Evolutionary conservation across 2,329 filamentous ascomycete species (phyloP).

Genomic region (Pseudogymnoascus sp.): DNA sequence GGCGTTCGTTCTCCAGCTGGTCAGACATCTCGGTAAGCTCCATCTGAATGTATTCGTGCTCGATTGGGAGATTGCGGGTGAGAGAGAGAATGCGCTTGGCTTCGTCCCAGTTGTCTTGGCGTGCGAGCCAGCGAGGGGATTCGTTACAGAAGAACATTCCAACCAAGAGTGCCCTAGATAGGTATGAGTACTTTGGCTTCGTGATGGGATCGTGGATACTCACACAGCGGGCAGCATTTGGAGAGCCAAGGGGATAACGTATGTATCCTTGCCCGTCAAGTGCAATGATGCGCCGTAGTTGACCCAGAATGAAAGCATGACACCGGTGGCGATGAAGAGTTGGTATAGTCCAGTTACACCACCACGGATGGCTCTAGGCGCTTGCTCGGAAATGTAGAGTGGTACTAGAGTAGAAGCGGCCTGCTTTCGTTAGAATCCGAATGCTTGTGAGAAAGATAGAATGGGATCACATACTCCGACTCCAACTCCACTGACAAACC

Average conservation of each 20-base stretch:
- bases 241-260: slow-evolving; percentile 55
- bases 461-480: slow-evolving; percentile 26
- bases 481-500: slow-evolving; percentile 45
- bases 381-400: slow-evolving; percentile 43
- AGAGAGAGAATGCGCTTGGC: slow-evolving; percentile 48
- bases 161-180: slow-evolving; percentile 39
- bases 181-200: neutral
- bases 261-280: slow-evolving; percentile 42
- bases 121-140: slow-evolving; percentile 61
- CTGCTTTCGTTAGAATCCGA: slow-evolving; percentile 42
- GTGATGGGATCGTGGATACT: neutral
- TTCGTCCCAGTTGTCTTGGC: slow-evolving; percentile 60
- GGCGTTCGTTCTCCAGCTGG: slow-evolving; percentile 42
- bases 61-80: slow-evolving; percentile 43
- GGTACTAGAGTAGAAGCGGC: slow-evolving; percentile 33
- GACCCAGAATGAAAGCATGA: slow-evolving; percentile 43
- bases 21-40: slow-evolving; percentile 39
- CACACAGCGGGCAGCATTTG: slow-evolving; percentile 56
- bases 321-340: slow-evolving; percentile 36
- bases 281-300: slow-evolving; percentile 47
- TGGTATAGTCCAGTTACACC: slow-evolving; percentile 45
- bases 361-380: slow-evolving; percentile 44
- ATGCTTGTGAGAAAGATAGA: slow-evolving; percentile 43
- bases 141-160: slow-evolving; percentile 56
- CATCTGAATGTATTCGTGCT: slow-evolving; percentile 46